Conservation (phyloP, 1,284 basidiomycete genomes). For the Coniophora puteana region DNA sequence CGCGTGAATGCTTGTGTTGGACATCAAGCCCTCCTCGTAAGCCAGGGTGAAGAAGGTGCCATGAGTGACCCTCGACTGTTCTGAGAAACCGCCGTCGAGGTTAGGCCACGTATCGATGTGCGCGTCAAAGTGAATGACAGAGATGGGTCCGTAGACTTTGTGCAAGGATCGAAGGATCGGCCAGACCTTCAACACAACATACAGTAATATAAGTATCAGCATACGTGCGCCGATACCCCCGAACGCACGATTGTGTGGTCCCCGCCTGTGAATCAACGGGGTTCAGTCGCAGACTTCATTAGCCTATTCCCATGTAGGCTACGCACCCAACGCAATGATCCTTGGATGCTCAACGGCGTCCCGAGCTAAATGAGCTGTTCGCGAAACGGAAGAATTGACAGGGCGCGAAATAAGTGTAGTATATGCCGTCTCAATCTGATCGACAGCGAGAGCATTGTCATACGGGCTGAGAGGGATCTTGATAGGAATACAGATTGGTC, state of each 20-base stretch:
- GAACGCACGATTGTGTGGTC: conserved; percentile 11
- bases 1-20: conserved; percentile 26
- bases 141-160: conserved; percentile 24
- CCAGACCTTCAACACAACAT: conserved; percentile 21
- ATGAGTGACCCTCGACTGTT: conserved; percentile 15
- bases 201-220: conserved; percentile 24
- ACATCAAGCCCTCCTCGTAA: conserved; percentile 27
- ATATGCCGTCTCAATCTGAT: conserved; percentile 27
- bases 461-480: conserved; percentile 24
- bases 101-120: conserved; percentile 29
- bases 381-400: conserved; percentile 10
- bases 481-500: too few species aligned
- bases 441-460: conserved; percentile 23
- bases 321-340: conserved; percentile 18
- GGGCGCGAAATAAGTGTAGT: conserved; percentile 20
- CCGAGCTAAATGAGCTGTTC: conserved; percentile 10
- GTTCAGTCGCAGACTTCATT: not conserved
- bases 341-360: conserved; percentile 21
- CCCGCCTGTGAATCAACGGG: conserved; percentile 3
- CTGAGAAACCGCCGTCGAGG: conserved; percentile 7
- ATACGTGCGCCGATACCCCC: conserved; percentile 10
- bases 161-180: conserved; percentile 28
- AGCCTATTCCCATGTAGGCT: too few species aligned
- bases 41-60: conserved; percentile 27
- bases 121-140: conserved; percentile 29